Evolutionary conservation across 768 basidiomycete genomes (phyloP), one percentile per base, ranked within the genome.

Genomic region (Tulasnella sp.): DNA sequence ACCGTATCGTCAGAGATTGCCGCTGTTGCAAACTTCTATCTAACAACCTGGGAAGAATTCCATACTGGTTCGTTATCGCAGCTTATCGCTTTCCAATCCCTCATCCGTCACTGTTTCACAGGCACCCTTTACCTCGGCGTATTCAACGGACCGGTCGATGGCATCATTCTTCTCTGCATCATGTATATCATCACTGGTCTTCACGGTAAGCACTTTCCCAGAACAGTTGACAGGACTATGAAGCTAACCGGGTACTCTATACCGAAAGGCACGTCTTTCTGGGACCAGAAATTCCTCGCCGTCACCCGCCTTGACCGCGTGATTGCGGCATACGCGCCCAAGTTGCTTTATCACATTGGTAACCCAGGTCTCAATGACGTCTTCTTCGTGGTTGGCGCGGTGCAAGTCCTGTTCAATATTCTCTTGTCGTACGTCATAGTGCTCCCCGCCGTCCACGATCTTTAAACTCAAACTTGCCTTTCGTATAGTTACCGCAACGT

Each of bases 71-170:
- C 54, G n/a, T n/a, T n/a, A n/a, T n/a, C n/a, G 71, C 62, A 57
- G 57, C 8, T n/a, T 35, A n/a, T 61, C 46, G 41, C 43, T 21
- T 35, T 23, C 58, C 21, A 29, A 21, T 32, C 43, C 23, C 42
- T 19, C 25, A 12, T 39, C n/a, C 12, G 23, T 37, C 45, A 36
- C 29, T 41, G 27, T 36, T 46, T 2, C 12, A 3, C 58, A 83
- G 88, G 93, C 25, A 82, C 86, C 62, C 73, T 98, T 14, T 99
- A 83, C 73, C 82, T 99, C 15, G 91, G 88, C 7, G 79, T 84
- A 32, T 94, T 94, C 69, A 94, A 90, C 14, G 94, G 96, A 0
- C 94, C 96, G 0, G 87, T 97, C 2, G 96, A 98, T 68, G 96
- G 96, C 6, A 94, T 98, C 62, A 72, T 99, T 34, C 77, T 97